Conservation (phyloP, 1,284 basidiomycete genomes). For the Apiotrichum montevideense region DNA sequence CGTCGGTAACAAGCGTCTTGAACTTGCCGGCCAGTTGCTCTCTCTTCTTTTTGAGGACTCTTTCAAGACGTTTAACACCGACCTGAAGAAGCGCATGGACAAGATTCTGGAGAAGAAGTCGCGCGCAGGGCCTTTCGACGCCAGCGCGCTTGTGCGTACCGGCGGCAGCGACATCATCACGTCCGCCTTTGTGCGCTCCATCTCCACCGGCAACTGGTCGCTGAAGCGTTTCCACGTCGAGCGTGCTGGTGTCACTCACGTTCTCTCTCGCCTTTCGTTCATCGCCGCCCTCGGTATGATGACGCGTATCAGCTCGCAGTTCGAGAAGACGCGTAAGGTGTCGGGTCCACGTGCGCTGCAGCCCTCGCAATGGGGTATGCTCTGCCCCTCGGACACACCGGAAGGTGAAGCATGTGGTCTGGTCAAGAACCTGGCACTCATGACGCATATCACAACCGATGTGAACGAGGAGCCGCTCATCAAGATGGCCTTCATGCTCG, state of each 20-base stretch:
- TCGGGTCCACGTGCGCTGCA: slow-evolving; percentile 95
- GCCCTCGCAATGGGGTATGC: slow-evolving; percentile 98
- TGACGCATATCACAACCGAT: slow-evolving; percentile 99
- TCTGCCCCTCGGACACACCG: slow-evolving; percentile 97
- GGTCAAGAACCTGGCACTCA: slow-evolving; percentile 96
- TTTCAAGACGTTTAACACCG: slow-evolving; percentile 98
- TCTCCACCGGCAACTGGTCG: slow-evolving; percentile 99
- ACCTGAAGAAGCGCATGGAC: slow-evolving; percentile 93
- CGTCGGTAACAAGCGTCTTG: slow-evolving; percentile 97
- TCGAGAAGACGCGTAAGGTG: slow-evolving; percentile 99
- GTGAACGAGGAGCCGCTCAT: slow-evolving; percentile 94
- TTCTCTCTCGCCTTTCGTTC: slow-evolving; percentile 88
- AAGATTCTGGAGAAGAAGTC: slow-evolving; percentile 97
- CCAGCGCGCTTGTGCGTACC: slow-evolving; percentile 57
- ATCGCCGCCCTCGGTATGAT: slow-evolving; percentile 99
- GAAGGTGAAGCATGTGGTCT: slow-evolving; percentile 99
- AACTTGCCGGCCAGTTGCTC: slow-evolving; percentile 93
- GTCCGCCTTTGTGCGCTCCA: slow-evolving; percentile 91
- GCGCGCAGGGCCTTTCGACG: slow-evolving; percentile 91
- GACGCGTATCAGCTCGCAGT: slow-evolving; percentile 98
- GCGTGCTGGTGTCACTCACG: slow-evolving; percentile 96
- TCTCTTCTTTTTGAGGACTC: slow-evolving; percentile 95
- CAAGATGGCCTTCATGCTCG: slow-evolving; percentile 83
- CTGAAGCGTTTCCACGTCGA: slow-evolving; percentile 99
- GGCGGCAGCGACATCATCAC: slow-evolving; percentile 74